A percentile compares a stretch with the other conserved stretches of the same genome.
These are phyloP conservation scores for Xerocomellus intermedius DNA, from an alignment of 768 basidiomycete genomes.

Conservation along the genomic window DNA sequence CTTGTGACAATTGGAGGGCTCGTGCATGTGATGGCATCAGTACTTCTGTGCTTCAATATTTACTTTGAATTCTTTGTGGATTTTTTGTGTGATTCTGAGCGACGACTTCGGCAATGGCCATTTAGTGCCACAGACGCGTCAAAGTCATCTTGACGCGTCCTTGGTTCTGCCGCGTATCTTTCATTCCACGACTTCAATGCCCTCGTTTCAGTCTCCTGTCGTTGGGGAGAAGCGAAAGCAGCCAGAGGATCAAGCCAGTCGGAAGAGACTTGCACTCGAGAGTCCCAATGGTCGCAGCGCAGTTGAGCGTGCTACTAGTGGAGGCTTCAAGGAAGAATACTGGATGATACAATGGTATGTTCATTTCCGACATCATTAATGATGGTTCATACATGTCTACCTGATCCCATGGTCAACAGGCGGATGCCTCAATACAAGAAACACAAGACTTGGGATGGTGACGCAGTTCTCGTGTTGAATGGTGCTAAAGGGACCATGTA, in stretches of 20 bases:
- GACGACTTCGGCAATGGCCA: constrained; percentile 13
- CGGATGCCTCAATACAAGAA: constrained; percentile 71
- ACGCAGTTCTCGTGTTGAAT: constrained; percentile 59
- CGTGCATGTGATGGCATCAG: neutral
- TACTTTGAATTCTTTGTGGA: neutral
- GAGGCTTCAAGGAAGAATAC: constrained; percentile 37
- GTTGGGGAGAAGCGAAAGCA: constrained; percentile 33
- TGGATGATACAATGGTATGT: constrained; percentile 82
- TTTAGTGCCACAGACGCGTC: constrained; percentile 26
- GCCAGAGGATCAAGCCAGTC: constrained; percentile 20
- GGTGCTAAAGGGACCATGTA: constrained; percentile 49
- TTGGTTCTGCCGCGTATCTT: neutral
- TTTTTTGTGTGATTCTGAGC: neutral
- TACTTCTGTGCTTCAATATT: neutral
- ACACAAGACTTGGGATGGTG: constrained; percentile 91
- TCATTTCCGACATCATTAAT: neutral
- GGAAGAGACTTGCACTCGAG: constrained; percentile 32
- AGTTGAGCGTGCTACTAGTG: constrained; percentile 11
- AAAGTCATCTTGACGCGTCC: constrained; percentile 2
- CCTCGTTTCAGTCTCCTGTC: constrained; percentile 14
- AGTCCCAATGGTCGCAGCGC: constrained; percentile 7
- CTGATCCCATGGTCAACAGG: constrained; percentile 38
- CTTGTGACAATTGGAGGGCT: neutral
- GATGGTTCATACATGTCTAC: neutral
- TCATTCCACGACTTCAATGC: constrained; percentile 15